Evolutionary conservation across 1,284 basidiomycete genomes (phyloP).

Genomic region (Bondarzewia mesenterica): DNA sequence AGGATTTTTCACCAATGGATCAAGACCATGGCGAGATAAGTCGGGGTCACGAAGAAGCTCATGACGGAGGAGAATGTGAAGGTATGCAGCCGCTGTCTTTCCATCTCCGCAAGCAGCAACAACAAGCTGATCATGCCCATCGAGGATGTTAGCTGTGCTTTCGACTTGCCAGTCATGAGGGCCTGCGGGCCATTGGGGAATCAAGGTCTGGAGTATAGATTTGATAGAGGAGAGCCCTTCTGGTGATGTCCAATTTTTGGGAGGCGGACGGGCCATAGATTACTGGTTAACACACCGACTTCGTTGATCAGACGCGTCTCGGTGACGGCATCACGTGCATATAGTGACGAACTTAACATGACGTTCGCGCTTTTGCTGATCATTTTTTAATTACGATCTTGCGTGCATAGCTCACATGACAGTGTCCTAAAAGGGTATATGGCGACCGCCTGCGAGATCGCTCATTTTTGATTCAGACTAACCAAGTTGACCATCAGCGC

Average conservation of each 20-base stretch:
- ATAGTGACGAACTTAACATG: too few species aligned
- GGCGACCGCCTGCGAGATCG: too few species aligned
- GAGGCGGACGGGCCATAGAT: too few species aligned
- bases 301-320: too few species aligned
- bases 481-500: too few species aligned
- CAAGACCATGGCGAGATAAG: not conserved
- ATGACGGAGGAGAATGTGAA: slow-evolving; percentile 3
- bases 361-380: too few species aligned
- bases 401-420: too few species aligned
- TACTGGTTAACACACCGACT: too few species aligned
- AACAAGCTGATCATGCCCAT: slow-evolving; percentile 5
- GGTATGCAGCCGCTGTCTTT: slow-evolving; percentile 7
- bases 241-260: not conserved
- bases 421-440: too few species aligned
- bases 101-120: slow-evolving; percentile 9
- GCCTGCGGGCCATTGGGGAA: slow-evolving; percentile 6
- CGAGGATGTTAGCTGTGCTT: slow-evolving; percentile 5
- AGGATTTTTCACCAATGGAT: not conserved
- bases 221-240: not conserved
- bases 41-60: not conserved
- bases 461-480: too few species aligned
- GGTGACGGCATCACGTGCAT: too few species aligned
- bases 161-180: slow-evolving; percentile 8
- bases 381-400: too few species aligned
- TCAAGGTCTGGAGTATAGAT: not conserved